Percentiles rank a stretch among this genome's conserved stretches.
Conservation (phyloP, 2,329 filamentous ascomycete species). For the Arthrobotrys sphaeroides region DNA sequence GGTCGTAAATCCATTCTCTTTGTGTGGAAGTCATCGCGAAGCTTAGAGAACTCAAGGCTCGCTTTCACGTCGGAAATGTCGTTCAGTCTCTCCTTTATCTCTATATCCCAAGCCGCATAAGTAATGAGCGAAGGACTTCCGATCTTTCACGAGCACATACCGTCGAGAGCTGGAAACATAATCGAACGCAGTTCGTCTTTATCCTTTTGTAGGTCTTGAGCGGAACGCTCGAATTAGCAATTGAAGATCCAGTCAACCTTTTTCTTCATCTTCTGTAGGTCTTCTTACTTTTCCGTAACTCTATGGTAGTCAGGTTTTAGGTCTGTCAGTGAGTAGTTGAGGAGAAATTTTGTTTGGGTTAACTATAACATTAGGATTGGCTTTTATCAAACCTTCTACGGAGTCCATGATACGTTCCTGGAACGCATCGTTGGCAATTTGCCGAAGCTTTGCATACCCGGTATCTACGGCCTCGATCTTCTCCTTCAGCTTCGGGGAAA, state of each 20-base stretch:
- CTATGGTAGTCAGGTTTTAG: neutral
- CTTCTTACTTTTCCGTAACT: slow-evolving; percentile 35
- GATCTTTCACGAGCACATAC: neutral
- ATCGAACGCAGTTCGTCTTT: slow-evolving; percentile 28
- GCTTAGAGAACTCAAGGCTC: slow-evolving; percentile 3
- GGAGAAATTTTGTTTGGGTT: too few relatives aligned
- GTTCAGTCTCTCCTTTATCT: slow-evolving; percentile 20
- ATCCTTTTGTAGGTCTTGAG: slow-evolving; percentile 24
- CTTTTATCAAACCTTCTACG: slow-evolving; percentile 30
- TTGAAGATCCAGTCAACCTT: too few relatives aligned
- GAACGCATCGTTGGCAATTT: slow-evolving; percentile 47
- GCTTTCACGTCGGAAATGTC: slow-evolving; percentile 27
- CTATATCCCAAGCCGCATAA: neutral
- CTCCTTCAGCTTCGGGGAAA: slow-evolving; percentile 41
- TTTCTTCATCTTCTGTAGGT: too few relatives aligned
- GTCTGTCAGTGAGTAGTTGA: too few relatives aligned
- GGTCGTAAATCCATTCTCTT: slow-evolving; percentile 31
- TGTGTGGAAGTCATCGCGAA: slow-evolving; percentile 20
- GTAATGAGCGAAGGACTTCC: neutral
- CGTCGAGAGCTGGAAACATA: slow-evolving; percentile 36
- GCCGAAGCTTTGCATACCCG: slow-evolving; percentile 19
- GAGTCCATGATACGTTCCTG: slow-evolving; percentile 49
- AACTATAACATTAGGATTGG: too few relatives aligned
- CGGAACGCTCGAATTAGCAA: neutral
- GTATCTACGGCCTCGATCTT: slow-evolving; percentile 32